Evolutionary conservation across 352 stramenopile genomes (phyloP).

Genomic region (Pythium diclinum): DNA sequence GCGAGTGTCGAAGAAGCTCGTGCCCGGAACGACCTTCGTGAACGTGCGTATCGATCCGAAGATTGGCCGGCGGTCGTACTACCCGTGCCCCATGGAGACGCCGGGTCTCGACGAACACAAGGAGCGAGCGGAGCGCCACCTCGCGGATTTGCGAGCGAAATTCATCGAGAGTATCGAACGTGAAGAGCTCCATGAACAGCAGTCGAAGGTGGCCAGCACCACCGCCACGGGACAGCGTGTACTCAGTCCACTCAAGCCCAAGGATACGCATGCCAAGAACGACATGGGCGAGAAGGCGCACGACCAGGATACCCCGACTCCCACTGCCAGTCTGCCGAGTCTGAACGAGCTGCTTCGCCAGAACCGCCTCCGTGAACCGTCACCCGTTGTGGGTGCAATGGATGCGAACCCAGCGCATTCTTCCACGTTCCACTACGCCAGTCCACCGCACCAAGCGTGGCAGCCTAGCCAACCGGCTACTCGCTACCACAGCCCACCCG

Average conservation of each 20-base stretch:
- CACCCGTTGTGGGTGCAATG: not conserved
- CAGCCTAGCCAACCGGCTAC: not conserved
- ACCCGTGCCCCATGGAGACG: slow-evolving; percentile 51
- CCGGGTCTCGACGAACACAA: slow-evolving; percentile 38
- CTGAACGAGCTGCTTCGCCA: slow-evolving; percentile 21
- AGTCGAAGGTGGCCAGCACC: not conserved
- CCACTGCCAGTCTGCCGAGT: slow-evolving; percentile 13
- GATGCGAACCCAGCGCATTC: slow-evolving; percentile 4
- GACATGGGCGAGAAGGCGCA: not conserved
- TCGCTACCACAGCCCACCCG: not conserved
- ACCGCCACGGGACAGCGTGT: not conserved
- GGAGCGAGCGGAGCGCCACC: slow-evolving; percentile 36
- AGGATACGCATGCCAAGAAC: not conserved
- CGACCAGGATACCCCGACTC: not conserved
- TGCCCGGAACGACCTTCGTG: slow-evolving; percentile 55
- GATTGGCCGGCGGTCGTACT: slow-evolving; percentile 68
- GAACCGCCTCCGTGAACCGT: slow-evolving; percentile 11
- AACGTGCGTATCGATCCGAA: slow-evolving; percentile 73
- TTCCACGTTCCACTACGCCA: slow-evolving; percentile 8
- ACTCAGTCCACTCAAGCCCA: slow-evolving; percentile 10
- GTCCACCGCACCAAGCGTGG: slow-evolving; percentile 6
- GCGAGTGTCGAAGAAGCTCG: slow-evolving; percentile 78
- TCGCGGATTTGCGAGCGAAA: slow-evolving; percentile 35
- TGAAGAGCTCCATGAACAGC: slow-evolving; percentile 33
- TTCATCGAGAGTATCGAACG: slow-evolving; percentile 68